Base-by-base conservation (phyloP, 2,329 filamentous ascomycete genomes). In the Tolypocladium capitatum region DNA sequence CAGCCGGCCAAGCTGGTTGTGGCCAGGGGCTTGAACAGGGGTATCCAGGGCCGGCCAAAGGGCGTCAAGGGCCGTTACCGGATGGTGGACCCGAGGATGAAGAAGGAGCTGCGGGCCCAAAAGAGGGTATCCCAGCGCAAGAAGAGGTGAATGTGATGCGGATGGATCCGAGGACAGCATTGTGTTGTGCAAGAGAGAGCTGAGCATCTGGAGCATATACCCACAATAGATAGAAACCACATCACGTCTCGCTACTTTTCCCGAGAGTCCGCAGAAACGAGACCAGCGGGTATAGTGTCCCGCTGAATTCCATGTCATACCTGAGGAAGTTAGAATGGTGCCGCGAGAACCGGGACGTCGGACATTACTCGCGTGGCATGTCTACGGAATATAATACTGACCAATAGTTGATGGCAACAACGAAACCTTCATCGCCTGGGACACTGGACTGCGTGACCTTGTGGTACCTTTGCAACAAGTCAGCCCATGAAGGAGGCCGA, bases 61-160 rank as follows among this genome's bases (percentile, higher is more conserved):
- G 92, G 91, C 50, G 88, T 95, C 24, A 96, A 95, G 78, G 91
- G 91, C 34, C 83, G 87, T 56, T 98, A 98, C 66, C 94, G 94
- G 74, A 94, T 98, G 75, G 91, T 98, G 47, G 91, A 97, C 69
- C 73, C 86, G 14, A 78, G 92, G 56, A 80, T 96, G 81, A 96
- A 96, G 80, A 97, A 96, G 81, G 92, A 97, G 72, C 76, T 92
- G 47, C 74, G 89, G 63, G 89, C 85, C 2, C 76, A 91, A 67
- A 95, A 95, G 80, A 78, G 90, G 58, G 62, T 75, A 50, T 62
- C 70, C 27, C 89, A 94, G 73, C 86, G 81, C 69, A 83, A 78
- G 71, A 55, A 54, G 43, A 48, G 49, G 49, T 52, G 48, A 50
- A 10, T 5, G 21, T 10, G 21, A 16, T 11, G 31, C 18, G 32